phyloP scores from a whole-genome alignment of 129 eudicot genomes.

The Ambrosia artemisiifolia region DNA sequence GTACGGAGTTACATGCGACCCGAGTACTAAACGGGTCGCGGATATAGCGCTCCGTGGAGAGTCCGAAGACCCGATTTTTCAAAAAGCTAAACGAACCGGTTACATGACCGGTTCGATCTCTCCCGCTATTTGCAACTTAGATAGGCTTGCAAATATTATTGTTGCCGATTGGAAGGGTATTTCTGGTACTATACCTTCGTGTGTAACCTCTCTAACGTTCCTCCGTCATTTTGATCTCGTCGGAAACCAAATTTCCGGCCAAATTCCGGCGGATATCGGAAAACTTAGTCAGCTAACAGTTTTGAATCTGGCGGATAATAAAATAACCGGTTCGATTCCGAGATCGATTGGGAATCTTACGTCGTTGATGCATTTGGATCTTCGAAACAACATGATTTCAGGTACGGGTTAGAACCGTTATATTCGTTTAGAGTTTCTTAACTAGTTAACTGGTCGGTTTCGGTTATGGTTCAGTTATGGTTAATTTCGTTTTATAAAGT shows the following conservation, averaged over 20 bases:
- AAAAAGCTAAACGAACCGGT: slow-evolving; percentile 70
- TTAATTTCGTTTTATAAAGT: no score
- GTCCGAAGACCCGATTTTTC: slow-evolving; percentile 83
- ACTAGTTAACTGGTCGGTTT: no score
- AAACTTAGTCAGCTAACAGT: slow-evolving; percentile 57
- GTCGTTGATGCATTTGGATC: slow-evolving; percentile 75
- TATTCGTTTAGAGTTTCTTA: no score
- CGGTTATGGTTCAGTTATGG: no score
- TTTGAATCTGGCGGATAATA: slow-evolving; percentile 72
- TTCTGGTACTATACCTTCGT: slow-evolving; percentile 67
- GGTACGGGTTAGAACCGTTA: no score
- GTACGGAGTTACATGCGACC: slow-evolving; percentile 92
- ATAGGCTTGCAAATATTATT: slow-evolving; percentile 53
- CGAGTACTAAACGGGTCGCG: slow-evolving; percentile 60
- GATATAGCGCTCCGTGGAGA: slow-evolving; percentile 90
- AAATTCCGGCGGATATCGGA: slow-evolving; percentile 65
- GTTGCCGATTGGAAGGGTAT: slow-evolving; percentile 94
- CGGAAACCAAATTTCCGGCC: slow-evolving; percentile 76
- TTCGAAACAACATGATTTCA: slow-evolving; percentile 57
- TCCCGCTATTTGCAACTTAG: slow-evolving; percentile 58
- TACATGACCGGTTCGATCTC: slow-evolving; percentile 86
- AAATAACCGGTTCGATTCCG: slow-evolving; percentile 66
- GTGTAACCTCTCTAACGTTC: slow-evolving; percentile 48
- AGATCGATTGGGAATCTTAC: slow-evolving; percentile 48
- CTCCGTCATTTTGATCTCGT: slow-evolving; percentile 66